Conservation (phyloP, 495 filamentous ascomycete genomes). For the Terfezia claveryi region DNA sequence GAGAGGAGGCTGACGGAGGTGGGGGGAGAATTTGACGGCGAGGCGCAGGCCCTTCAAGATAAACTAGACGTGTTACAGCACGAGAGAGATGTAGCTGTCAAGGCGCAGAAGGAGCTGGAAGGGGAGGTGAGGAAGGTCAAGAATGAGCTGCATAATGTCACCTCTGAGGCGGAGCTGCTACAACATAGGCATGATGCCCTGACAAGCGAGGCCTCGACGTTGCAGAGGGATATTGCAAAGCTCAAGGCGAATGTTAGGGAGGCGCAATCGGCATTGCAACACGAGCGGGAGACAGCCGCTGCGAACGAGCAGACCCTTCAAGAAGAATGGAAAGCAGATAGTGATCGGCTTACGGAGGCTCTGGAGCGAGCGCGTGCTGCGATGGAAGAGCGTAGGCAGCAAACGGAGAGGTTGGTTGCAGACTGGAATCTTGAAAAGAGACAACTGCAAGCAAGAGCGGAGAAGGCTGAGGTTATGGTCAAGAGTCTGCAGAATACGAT, state of each 20-base stretch:
- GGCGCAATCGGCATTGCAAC: conserved; percentile 22
- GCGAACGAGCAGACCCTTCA: conserved; percentile 10
- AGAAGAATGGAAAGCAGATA: conserved; percentile 37
- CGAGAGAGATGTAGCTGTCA: conserved; percentile 12
- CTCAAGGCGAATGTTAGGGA: conserved; percentile 26
- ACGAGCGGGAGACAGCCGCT: conserved; percentile 9
- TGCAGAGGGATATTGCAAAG: conserved; percentile 35
- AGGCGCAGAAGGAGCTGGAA: conserved; percentile 11
- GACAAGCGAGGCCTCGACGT: conserved; percentile 39
- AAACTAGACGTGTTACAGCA: conserved; percentile 6
- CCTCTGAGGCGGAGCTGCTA: conserved; percentile 49
- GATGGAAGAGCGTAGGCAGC: conserved; percentile 50
- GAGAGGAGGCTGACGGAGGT: conserved; percentile 21
- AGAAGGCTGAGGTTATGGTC: conserved; percentile 45
- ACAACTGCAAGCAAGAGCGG: conserved; percentile 40
- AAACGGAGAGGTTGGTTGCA: conserved; percentile 45
- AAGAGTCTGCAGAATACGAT: conserved; percentile 49
- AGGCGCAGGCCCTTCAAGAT: conserved; percentile 8
- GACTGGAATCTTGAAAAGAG: conserved; percentile 47
- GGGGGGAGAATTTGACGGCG: conserved; percentile 17
- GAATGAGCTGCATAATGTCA: conserved; percentile 32
- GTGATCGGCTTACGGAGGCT: conserved; percentile 40
- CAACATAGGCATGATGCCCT: conserved; percentile 47
- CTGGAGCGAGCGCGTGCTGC: conserved; percentile 47
- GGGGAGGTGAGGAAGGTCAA: conserved; percentile 30